A percentile compares a stretch with the other conserved stretches of the same genome.
phyloP scores from a whole-genome alignment of 2,329 filamentous ascomycete genomes.

The Drechslerella dactyloides region DNA sequence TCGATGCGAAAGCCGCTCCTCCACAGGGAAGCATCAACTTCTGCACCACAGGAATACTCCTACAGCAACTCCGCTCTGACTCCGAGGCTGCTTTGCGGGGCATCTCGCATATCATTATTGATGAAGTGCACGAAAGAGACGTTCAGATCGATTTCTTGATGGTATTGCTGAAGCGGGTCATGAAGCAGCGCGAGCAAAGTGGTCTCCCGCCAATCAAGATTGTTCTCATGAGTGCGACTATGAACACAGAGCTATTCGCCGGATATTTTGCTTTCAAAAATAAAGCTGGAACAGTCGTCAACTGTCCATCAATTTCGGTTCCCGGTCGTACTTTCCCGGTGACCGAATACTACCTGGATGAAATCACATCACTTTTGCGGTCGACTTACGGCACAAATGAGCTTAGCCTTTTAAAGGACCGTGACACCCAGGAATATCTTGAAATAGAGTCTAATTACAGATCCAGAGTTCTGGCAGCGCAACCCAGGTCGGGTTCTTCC shows the following conservation, averaged over 20 bases:
- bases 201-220: constrained; percentile 59
- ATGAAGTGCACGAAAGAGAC: constrained; percentile 63
- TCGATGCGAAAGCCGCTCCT: constrained; percentile 57
- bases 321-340: constrained; percentile 61
- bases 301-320: constrained; percentile 60
- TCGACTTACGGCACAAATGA: constrained; percentile 52
- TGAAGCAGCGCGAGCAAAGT: constrained; percentile 56
- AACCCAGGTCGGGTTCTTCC: neutral
- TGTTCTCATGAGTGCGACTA: constrained; percentile 63
- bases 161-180: constrained; percentile 60
- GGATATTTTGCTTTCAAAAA: constrained; percentile 59
- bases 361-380: constrained; percentile 57
- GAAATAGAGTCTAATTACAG: constrained; percentile 47
- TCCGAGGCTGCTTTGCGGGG: constrained; percentile 58
- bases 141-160: constrained; percentile 61
- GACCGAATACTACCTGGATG: constrained; percentile 59
- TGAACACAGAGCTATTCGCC: constrained; percentile 61
- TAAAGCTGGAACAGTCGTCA: constrained; percentile 55
- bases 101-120: constrained; percentile 62
- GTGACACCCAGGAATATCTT: constrained; percentile 55
- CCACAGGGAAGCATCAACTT: constrained; percentile 60
- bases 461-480: neutral
- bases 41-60: constrained; percentile 63
- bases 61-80: constrained; percentile 60
- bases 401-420: constrained; percentile 54